phyloP scores from a whole-genome alignment of 441 rosid genomes.

The Rhodomyrtus psidioides region DNA sequence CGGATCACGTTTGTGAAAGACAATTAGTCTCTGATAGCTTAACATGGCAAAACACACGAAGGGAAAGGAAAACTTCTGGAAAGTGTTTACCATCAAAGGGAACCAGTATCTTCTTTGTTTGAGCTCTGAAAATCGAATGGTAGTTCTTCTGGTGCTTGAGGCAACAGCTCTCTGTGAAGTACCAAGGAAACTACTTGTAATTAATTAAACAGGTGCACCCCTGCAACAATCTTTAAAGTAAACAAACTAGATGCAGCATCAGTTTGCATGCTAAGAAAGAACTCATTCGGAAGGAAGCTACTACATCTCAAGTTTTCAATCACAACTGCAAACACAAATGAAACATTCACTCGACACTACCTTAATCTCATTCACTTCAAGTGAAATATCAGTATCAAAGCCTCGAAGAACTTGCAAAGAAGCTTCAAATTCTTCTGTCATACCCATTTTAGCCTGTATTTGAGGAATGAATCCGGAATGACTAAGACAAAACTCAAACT shows the following conservation, averaged over 20 bases:
- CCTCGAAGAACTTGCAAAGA: conserved; percentile 82
- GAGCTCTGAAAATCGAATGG: conserved; percentile 72
- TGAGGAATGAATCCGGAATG: not conserved
- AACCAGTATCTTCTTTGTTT: conserved; percentile 77
- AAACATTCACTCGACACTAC: conserved; percentile 16
- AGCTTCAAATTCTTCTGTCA: conserved; percentile 71
- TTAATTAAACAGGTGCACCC: not conserved
- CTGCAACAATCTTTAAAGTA: not conserved
- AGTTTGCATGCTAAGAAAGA: not conserved
- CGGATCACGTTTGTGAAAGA: conserved; percentile 4
- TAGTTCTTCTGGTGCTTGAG: conserved; percentile 56
- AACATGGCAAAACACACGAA: not conserved
- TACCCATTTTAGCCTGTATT: conserved; percentile 66
- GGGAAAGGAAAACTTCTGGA: not conserved
- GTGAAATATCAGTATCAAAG: conserved; percentile 76
- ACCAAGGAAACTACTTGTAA: conserved; percentile 1
- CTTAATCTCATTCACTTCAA: conserved; percentile 76
- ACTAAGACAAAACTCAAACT: not conserved
- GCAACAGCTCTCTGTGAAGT: conserved; percentile 61
- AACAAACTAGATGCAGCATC: not conserved
- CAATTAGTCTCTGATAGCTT: not conserved
- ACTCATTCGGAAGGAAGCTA: not conserved
- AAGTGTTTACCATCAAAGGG: conserved; percentile 59
- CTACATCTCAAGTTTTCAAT: not conserved
- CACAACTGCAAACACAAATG: not conserved